Percentiles rank a stretch among this genome's conserved stretches.
These are phyloP conservation scores for Arctostaphylos glauca DNA, from an alignment of 148 eudicot species.

Conservation along the genomic window DNA sequence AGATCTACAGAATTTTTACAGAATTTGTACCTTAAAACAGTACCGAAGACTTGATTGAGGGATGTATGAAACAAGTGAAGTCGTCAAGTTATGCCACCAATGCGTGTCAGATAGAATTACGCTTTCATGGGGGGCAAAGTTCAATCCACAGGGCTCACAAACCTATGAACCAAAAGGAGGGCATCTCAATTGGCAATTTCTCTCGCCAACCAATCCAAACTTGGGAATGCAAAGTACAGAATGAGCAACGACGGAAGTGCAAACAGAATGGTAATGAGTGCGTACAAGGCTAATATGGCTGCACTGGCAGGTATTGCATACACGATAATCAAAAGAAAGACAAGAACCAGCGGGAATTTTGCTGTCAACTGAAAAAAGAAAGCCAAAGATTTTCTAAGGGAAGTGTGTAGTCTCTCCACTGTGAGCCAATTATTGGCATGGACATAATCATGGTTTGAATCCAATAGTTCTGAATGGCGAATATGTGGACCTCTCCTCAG, in stretches of 20 bases:
- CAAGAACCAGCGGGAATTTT: slow-evolving; percentile 42
- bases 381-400: slow-evolving; percentile 30
- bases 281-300: slow-evolving; percentile 39
- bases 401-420: slow-evolving; percentile 26
- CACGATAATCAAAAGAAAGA: slow-evolving; percentile 36
- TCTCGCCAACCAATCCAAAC: slow-evolving; percentile 51
- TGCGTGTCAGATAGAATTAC: too few relatives aligned
- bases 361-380: slow-evolving; percentile 43
- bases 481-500: slow-evolving; percentile 11
- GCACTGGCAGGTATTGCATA: slow-evolving; percentile 49
- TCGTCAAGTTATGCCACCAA: background rate
- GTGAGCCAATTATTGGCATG: slow-evolving; percentile 11
- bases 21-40: background rate
- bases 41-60: background rate
- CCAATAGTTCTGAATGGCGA: slow-evolving; percentile 22
- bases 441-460: slow-evolving; percentile 7
- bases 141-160: background rate
- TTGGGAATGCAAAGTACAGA: slow-evolving; percentile 48
- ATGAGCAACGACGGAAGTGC: slow-evolving; percentile 47
- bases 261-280: slow-evolving; percentile 40
- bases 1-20: background rate
- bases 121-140: background rate
- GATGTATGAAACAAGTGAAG: background rate
- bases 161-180: background rate
- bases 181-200: slow-evolving; percentile 35